Conservation (phyloP, 805 yeast species). For the Lipomyces chichibuensis region DNA sequence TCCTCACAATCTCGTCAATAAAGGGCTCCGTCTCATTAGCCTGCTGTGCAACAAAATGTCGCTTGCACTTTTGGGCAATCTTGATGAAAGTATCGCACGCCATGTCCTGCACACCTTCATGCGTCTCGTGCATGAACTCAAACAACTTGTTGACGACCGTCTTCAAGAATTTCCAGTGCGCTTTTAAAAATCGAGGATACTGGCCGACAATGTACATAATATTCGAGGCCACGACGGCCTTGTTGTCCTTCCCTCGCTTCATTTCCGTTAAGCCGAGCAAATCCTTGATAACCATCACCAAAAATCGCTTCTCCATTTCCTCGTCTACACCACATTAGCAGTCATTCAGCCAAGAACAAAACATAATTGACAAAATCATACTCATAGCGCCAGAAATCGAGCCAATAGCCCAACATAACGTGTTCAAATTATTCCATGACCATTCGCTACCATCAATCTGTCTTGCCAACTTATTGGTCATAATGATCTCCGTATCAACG, state of each 20-base stretch:
- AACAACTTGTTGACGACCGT: constrained; percentile 94
- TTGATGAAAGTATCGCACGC: constrained; percentile 99
- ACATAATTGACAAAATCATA: not conserved
- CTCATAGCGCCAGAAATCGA: constrained; percentile 97
- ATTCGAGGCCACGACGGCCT: constrained; percentile 99
- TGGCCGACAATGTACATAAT: constrained; percentile 99
- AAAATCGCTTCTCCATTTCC: constrained; percentile 91
- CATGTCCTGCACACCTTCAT: constrained; percentile 55
- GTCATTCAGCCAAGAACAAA: not conserved
- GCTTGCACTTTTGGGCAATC: constrained; percentile 91
- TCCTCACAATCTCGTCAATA: constrained; percentile 82
- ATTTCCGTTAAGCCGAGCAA: constrained; percentile 87
- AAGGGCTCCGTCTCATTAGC: constrained; percentile 86
- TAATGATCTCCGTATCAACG: constrained; percentile 87
- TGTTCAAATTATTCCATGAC: constrained; percentile 98
- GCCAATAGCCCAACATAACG: constrained; percentile 99
- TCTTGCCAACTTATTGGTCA: constrained; percentile 86
- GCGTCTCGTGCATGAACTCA: constrained; percentile 99
- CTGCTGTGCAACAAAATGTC: constrained; percentile 89
- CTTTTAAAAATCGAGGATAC: constrained; percentile 94
- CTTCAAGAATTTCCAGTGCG: constrained; percentile 96
- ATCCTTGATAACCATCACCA: constrained; percentile 92
- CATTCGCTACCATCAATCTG: constrained; percentile 97
- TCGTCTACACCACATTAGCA: constrained; percentile 51
- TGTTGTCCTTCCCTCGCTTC: constrained; percentile 96